These are phyloP conservation scores for Adansonia madagascariensis DNA, from an alignment of 441 rosid species.

Conservation along the genomic window DNA sequence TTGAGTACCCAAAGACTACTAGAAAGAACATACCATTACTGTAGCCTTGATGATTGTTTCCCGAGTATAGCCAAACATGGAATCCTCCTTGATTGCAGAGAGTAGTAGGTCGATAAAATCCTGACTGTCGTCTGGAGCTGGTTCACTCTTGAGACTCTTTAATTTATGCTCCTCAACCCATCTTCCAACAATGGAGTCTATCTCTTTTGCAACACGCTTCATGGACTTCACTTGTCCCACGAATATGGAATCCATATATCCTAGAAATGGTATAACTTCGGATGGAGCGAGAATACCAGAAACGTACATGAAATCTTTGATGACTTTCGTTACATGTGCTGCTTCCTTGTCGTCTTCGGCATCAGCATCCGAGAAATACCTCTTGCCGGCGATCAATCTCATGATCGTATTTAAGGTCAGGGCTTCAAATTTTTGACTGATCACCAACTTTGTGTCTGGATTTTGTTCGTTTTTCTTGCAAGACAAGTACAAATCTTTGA, in stretches of 20 bases:
- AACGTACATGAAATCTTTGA: conserved; percentile 37
- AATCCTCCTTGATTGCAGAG: conserved; percentile 29
- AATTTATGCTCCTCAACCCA: conserved; percentile 46
- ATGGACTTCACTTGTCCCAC: conserved; percentile 45
- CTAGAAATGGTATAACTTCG: conserved; percentile 49
- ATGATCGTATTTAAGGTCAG: conserved; percentile 43
- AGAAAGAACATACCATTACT: conserved; percentile 36
- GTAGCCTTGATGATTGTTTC: conserved; percentile 48
- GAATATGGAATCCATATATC: conserved; percentile 41
- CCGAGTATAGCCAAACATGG: conserved; percentile 32
- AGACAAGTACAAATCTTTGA: conserved; percentile 35
- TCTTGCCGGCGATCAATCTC: conserved; percentile 43
- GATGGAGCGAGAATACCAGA: conserved; percentile 40
- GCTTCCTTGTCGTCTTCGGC: conserved; percentile 32
- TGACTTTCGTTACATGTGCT: conserved; percentile 35
- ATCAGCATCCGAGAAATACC: conserved; percentile 31
- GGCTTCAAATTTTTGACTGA: conserved; percentile 33
- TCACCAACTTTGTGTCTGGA: neutral
- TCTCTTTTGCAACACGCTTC: conserved; percentile 41
- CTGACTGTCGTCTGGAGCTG: neutral
- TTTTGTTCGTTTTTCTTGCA: neutral
- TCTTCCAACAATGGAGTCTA: conserved; percentile 39
- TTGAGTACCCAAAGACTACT: neutral
- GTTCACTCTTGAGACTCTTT: neutral
- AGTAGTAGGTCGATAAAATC: conserved; percentile 51